Evolutionary conservation across 305 asterid species (phyloP), one percentile per base, ranked within the genome.

Genomic region (Ilex paraguariensis): DNA sequence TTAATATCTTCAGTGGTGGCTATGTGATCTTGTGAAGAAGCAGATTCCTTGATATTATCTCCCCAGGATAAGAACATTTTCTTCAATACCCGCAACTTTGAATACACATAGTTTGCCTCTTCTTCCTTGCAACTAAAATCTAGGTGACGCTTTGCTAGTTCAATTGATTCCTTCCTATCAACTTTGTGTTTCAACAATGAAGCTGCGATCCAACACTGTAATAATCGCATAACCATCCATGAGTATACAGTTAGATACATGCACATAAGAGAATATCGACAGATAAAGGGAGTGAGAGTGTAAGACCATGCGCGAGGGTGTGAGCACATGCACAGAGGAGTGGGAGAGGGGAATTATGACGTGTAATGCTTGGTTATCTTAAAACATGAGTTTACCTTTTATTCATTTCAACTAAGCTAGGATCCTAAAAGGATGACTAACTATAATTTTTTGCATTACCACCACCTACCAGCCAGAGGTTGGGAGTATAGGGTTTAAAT

Each of bases 171-270:
- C 71, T 75, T 73, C 81, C 79, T 82, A 71, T 88, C 86, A 45
- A 94, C 66, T 28, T 82, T 86, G 50, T 74, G 73, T 68, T 82
- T 84, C 59, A 75, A 61, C 66, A 88, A 74, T 64, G 87, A 83
- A 64, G 96, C 91, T 36, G 93, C 91, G 42, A 67, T 76, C 99
- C 99, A 88, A 80, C 88, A 90, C 99, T 94, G 80, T 57, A 61
- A 81, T 59, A 74, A 9, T 63, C 16, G 16, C 53, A 49, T 21
- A 21, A 49, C 0, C 16, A 49, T 4, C 2, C 53, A 49, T 49
- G 11, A 49, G 11, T 7, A 49, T 3, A 49, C 14, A 49, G 11
- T 49, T n/a, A 49, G 13, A 49, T 49, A 36, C 42, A 2, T 49
- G 14, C 4, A 12, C 53, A 49, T 49, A 7, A 45, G 1, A 45